Evolutionary conservation across 2,329 filamentous ascomycete genomes (phyloP).

Genomic region (Grosmannia penicillata): DNA sequence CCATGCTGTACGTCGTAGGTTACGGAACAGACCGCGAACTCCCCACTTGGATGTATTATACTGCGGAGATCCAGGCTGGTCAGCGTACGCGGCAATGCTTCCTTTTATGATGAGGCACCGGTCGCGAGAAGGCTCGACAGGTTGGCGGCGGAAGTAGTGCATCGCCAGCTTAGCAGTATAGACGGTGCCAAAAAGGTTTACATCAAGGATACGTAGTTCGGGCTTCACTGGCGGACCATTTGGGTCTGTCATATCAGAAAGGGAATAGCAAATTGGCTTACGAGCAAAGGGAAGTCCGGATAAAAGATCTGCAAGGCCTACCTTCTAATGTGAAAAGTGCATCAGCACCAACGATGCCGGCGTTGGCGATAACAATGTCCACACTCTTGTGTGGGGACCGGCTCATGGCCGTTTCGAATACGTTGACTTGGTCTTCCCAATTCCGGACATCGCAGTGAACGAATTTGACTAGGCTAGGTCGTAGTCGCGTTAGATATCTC

Average conservation of each 20-base stretch:
- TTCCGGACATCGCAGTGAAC: conserved; percentile 20
- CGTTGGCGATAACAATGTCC: conserved; percentile 32
- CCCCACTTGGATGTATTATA: conserved; percentile 30
- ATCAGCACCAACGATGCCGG: conserved; percentile 20
- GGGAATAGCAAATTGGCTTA: not conserved
- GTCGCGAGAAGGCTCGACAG: conserved; percentile 22
- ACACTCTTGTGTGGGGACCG: conserved; percentile 22
- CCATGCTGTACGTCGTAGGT: conserved; percentile 20
- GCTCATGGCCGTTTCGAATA: conserved; percentile 24
- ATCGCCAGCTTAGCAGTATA: conserved; percentile 31
- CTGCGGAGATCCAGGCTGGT: conserved; percentile 24
- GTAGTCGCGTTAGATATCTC: too few species aligned
- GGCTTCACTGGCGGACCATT: conserved; percentile 20
- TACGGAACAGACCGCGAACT: conserved; percentile 26
- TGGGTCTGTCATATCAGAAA: conserved; percentile 7
- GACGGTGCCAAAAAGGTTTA: conserved; percentile 26
- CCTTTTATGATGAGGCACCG: conserved; percentile 33
- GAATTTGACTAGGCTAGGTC: too few species aligned
- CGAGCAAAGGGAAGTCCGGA: too few species aligned
- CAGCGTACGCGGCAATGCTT: conserved; percentile 31
- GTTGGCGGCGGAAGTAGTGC: conserved; percentile 28
- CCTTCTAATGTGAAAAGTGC: conserved; percentile 5
- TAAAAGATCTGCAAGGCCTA: too few species aligned
- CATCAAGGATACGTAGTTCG: conserved; percentile 23
- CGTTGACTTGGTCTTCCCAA: conserved; percentile 25